Evolutionary conservation across 2,329 filamentous ascomycete species (phyloP), one percentile per base, ranked within the genome.

Genomic region (Xylariaceae sp.): DNA sequence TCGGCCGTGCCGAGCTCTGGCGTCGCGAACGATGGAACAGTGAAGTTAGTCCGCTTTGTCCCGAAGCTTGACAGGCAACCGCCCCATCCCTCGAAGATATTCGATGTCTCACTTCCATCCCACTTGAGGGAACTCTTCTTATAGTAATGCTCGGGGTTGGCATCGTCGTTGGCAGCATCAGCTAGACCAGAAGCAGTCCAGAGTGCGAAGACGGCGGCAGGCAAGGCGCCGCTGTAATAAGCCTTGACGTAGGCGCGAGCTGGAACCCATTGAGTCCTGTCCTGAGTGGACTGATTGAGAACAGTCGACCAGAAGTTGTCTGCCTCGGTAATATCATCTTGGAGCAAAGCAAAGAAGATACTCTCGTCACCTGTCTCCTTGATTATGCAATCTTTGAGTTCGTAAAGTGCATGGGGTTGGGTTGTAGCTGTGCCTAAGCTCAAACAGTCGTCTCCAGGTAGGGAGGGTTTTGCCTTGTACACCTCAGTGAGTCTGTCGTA

Each of bases 51-150:
- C 2, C 54, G 54, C 31, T 49, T 50, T 3, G 41, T 56, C 4
- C 54, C 54, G 31, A 56, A 50, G 2, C 2, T 36, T 1, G 54
- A 56, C 14, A 55, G 36, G 9, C 54, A 52, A 6, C 54, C 54
- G 42, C 54, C 54, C 54, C 54, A 55, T 11, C 54, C 54, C 47
- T 57, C 54, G 19, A 57, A 49, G 22, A 57, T 57, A 3, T 50
- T 2, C 3, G 52, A 55, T 15, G 19, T 18, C 43, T 57, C 52
- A 1, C 38, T 15, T 2, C 49, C 47, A 11, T 48, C 48, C 5
- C 39, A 31, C 5, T 42, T 42, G 10, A 52, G 5, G n/a, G 14
- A 30, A 7, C 52, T 55, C 44, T 51, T 44, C 27, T 57, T 57
- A 41, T 47, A 52, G 42, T 49, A 57, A 35, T 57, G 54, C 45